Evolutionary conservation across 768 basidiomycete genomes (phyloP).

Genomic region (Trametes maxima): DNA sequence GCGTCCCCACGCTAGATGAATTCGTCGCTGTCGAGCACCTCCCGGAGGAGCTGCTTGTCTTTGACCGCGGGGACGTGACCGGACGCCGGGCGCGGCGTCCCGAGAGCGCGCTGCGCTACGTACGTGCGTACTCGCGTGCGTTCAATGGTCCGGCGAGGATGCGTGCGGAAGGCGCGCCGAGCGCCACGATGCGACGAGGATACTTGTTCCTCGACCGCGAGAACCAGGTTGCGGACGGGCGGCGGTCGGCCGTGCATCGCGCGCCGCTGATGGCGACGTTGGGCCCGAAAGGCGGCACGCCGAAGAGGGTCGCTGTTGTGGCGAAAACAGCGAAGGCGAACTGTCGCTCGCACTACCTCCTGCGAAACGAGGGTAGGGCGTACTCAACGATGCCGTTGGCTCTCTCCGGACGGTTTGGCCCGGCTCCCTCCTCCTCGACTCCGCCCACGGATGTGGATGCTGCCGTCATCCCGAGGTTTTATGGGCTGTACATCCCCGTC

Average conservation of each 20-base stretch:
- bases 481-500: slow-evolving; percentile 54
- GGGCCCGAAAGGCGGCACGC: not conserved
- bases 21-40: slow-evolving; percentile 25
- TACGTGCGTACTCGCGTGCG: slow-evolving; percentile 22
- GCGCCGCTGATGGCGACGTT: slow-evolving; percentile 51
- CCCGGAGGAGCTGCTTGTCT: slow-evolving; percentile 31
- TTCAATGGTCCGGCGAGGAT: not conserved
- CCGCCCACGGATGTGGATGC: not conserved
- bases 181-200: not conserved
- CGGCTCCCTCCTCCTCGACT: too few relatives aligned
- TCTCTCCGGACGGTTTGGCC: slow-evolving; percentile 38
- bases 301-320: slow-evolving; percentile 29
- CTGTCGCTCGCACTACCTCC: slow-evolving; percentile 21
- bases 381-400: slow-evolving; percentile 50
- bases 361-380: slow-evolving; percentile 43
- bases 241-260: slow-evolving; percentile 55
- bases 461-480: slow-evolving; percentile 62
- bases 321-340: slow-evolving; percentile 27
- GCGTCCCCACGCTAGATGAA: slow-evolving; percentile 30
- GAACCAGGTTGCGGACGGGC: slow-evolving; percentile 43
- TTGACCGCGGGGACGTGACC: slow-evolving; percentile 19
- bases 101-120: slow-evolving; percentile 18
- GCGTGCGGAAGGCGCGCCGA: too few relatives aligned
- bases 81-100: not conserved
- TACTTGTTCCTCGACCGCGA: slow-evolving; percentile 50